Base-by-base conservation (phyloP, 2,329 filamentous ascomycete species). In the Claviceps capensis region DNA sequence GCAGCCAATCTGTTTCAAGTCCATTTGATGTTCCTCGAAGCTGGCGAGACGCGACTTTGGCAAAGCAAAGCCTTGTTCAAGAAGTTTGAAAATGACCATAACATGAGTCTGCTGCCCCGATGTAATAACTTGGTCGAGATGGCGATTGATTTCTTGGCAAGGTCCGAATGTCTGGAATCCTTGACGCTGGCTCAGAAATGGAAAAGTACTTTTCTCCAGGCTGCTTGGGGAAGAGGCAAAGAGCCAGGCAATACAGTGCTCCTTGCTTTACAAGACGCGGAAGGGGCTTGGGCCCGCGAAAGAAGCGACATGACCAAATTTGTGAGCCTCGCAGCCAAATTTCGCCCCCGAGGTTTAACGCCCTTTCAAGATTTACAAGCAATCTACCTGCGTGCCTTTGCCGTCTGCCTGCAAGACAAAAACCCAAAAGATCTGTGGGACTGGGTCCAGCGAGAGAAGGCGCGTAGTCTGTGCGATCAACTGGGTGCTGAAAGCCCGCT, bases 261-360 rank as follows among this genome's bases (percentile, higher is more conserved):
- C 9, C 8, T 11, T 2, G 41, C 40, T 17, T 19, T 51, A 16
- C 22, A n/a, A 19, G 30, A 43, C 14, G 48, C 48, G 14, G 52
- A 53, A 23, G 42, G 47, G 48, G 52, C 52, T 14, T 47, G 44
- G 43, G 44, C 42, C 5, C 26, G 42, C 23, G 48, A 53, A 47
- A 23, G 52, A 30, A 41, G 42, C 17, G 48, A 49, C 42, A 30
- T 51, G 40, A 19, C 30, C 19, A 40, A 48, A 11, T 47, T 47
- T 17, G 6, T 34, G 22, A 26, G 52, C 42, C 34, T 51, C 9
- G 52, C 42, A n/a, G 52, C 52, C 8, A 30, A 41, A 6, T 50
- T 43, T 14, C 42, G 46, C n/a, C 7, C 36, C 19, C 47, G 26
- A 17, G 4, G 3, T 5, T 22, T 41, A 1, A 49, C 47, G 8